These are phyloP conservation scores for Avena atlantica DNA, from an alignment of 176 grass and related monocot species.

Conservation along the genomic window DNA sequence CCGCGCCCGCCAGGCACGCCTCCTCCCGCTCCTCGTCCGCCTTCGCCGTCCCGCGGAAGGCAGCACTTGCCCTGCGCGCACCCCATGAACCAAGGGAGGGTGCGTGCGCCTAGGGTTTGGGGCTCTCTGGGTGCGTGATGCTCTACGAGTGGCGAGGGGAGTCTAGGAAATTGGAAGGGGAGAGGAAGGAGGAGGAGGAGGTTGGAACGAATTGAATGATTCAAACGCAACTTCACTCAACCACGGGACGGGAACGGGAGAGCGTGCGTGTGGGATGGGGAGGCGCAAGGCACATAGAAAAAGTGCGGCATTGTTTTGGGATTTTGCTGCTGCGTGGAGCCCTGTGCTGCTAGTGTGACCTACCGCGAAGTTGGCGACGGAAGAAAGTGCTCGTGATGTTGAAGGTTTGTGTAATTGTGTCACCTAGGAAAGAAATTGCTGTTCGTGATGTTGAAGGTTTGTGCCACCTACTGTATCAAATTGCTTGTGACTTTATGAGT, in stretches of 20 bases:
- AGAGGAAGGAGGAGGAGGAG: conserved; percentile 21
- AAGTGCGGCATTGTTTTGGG: background rate
- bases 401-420: background rate
- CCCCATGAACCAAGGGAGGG: conserved; percentile 47
- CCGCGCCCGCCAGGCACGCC: conserved; percentile 26
- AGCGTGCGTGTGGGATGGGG: background rate
- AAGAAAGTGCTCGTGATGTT: background rate
- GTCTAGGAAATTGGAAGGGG: conserved; percentile 5
- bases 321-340: background rate
- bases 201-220: conserved; percentile 41
- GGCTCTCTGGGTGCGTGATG: conserved; percentile 15
- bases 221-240: conserved; percentile 8
- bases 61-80: conserved; percentile 84
- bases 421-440: background rate
- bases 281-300: background rate
- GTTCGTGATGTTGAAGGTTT: too few species aligned
- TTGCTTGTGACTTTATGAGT: background rate
- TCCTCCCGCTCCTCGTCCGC: background rate
- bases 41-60: conserved; percentile 36
- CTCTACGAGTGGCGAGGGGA: conserved; percentile 25
- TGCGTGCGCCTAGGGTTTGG: conserved; percentile 45
- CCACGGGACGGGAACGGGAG: too few species aligned
- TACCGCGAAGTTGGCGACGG: background rate
- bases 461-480: too few species aligned
- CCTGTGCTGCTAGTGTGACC: background rate